These are phyloP conservation scores for Agaricus bisporus DNA, from an alignment of 768 basidiomycete genomes.

Conservation along the genomic window DNA sequence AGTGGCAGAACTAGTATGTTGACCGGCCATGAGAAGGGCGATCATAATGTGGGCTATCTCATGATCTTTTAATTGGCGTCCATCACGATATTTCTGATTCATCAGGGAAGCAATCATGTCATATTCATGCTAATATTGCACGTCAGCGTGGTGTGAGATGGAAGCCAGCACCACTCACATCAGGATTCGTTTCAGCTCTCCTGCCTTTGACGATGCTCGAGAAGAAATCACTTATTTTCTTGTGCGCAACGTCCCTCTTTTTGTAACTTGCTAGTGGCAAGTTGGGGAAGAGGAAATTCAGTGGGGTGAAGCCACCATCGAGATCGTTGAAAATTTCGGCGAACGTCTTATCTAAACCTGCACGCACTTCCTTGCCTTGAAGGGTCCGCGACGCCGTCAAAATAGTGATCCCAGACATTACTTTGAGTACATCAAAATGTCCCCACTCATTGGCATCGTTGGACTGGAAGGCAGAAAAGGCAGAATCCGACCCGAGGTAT, in stretches of 20 bases:
- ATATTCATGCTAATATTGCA: slow-evolving; percentile 45
- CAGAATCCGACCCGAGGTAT: slow-evolving; percentile 60
- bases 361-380: slow-evolving; percentile 88
- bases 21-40: slow-evolving; percentile 97
- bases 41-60: slow-evolving; percentile 99
- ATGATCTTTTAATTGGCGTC: slow-evolving; percentile 70
- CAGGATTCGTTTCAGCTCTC: slow-evolving; percentile 35
- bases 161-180: slow-evolving; percentile 24
- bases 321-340: slow-evolving; percentile 82
- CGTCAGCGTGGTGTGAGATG: slow-evolving; percentile 2
- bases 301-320: slow-evolving; percentile 92
- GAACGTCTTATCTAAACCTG: slow-evolving; percentile 72
- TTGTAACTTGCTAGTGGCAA: slow-evolving; percentile 89
- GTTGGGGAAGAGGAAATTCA: slow-evolving; percentile 94
- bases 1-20: slow-evolving; percentile 94
- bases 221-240: slow-evolving; percentile 93
- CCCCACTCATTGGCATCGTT: slow-evolving; percentile 76
- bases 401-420: slow-evolving; percentile 86
- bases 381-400: slow-evolving; percentile 90
- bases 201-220: slow-evolving; percentile 78
- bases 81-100: slow-evolving; percentile 79
- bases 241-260: slow-evolving; percentile 82
- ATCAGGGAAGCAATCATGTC: slow-evolving; percentile 92
- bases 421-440: slow-evolving; percentile 63
- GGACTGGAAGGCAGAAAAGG: slow-evolving; percentile 56